Percentiles rank a stretch among this genome's conserved stretches.
phyloP scores from a whole-genome alignment of 1,284 basidiomycete species.

The Rhodotorula mucilaginosa region DNA sequence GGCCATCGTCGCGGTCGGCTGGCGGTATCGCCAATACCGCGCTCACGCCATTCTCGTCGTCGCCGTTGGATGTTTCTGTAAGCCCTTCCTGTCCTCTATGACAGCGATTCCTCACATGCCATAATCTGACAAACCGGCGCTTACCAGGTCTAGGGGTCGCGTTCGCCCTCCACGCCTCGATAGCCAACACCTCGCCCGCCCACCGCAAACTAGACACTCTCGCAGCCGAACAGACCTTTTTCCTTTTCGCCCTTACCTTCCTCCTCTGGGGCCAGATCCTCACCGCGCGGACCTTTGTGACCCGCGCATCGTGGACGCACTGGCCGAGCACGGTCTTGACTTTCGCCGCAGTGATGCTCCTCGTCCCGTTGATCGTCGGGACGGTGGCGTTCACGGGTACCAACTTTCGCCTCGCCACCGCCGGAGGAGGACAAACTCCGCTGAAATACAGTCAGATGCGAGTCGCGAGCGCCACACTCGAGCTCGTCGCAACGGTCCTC shows the following conservation, averaged over 20 bases:
- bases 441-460: conserved; percentile 13
- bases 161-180: conserved; percentile 14
- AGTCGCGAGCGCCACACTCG: conserved; percentile 3
- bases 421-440: neutral
- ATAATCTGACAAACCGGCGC: too few species aligned
- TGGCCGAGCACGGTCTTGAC: conserved; percentile 12
- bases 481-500: neutral
- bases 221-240: conserved; percentile 5
- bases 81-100: too few species aligned
- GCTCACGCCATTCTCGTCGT: neutral
- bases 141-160: conserved; percentile 8
- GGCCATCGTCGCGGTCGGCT: neutral
- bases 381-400: conserved; percentile 4
- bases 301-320: conserved; percentile 1
- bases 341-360: conserved; percentile 5
- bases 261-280: conserved; percentile 6
- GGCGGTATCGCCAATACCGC: neutral
- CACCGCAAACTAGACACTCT: neutral
- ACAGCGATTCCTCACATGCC: too few species aligned
- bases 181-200: neutral
- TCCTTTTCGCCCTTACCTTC: conserved; percentile 4
- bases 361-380: conserved; percentile 11
- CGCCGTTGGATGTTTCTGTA: neutral
- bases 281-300: conserved; percentile 7
- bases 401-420: neutral